Conservation (phyloP, 208 protist genomes). For the Vickermania ingenoplastis region DNA sequence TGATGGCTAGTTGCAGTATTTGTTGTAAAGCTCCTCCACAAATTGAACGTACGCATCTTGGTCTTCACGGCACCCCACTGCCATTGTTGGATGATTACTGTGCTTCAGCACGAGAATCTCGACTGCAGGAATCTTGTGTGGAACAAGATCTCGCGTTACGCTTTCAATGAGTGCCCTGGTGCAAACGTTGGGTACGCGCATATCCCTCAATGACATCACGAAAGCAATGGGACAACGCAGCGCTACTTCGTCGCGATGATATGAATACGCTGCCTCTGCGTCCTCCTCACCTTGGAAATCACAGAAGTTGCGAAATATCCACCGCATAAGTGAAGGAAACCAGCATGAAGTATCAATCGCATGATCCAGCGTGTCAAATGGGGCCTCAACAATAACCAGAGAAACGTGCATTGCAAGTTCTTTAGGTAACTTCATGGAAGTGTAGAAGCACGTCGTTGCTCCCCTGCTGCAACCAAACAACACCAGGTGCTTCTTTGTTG, state of each 20-base stretch:
- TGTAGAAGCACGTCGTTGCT: constrained; percentile 71
- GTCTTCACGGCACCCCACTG: constrained; percentile 59
- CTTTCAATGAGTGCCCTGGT: constrained; percentile 59
- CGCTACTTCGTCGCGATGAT: constrained; percentile 33
- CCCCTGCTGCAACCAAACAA: constrained; percentile 81
- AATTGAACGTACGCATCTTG: constrained; percentile 78
- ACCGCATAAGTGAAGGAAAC: constrained; percentile 44
- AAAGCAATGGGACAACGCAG: constrained; percentile 75
- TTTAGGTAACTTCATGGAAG: constrained; percentile 57
- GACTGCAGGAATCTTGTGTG: constrained; percentile 59
- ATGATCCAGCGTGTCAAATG: constrained; percentile 75
- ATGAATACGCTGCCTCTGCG: constrained; percentile 40
- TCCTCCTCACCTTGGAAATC: constrained; percentile 42
- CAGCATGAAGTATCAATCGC: constrained; percentile 53
- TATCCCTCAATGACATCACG: constrained; percentile 63
- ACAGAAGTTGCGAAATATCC: constrained; percentile 62
- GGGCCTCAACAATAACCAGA: constrained; percentile 73
- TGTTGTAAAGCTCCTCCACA: constrained; percentile 65
- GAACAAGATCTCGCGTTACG: constrained; percentile 39
- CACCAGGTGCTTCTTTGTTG: constrained; percentile 29
- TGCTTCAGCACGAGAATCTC: constrained; percentile 71
- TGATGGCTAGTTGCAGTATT: no score
- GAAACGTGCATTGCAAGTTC: constrained; percentile 63
- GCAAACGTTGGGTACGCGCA: constrained; percentile 56
- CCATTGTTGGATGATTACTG: constrained; percentile 69